Evolutionary conservation across 2,329 filamentous ascomycete species (phyloP).

Genomic region (Teratosphaeria destructans): DNA sequence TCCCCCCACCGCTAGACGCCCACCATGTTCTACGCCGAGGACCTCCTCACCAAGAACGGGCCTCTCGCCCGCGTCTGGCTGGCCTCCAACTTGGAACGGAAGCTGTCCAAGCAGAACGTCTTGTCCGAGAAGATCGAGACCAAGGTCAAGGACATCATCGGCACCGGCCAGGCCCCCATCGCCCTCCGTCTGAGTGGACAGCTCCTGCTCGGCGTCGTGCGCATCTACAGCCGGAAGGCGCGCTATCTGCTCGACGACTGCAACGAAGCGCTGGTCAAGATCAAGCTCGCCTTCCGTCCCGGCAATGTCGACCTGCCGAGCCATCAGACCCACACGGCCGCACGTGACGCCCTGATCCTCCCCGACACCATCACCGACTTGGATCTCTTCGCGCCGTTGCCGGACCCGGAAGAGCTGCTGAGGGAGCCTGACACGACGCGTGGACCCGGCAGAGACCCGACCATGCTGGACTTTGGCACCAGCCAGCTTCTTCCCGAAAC

Average conservation of each 20-base stretch:
- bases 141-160: slow-evolving; percentile 91
- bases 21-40: slow-evolving; percentile 94
- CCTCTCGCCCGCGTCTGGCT: slow-evolving; percentile 96
- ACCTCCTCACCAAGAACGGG: slow-evolving; percentile 90
- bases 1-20: neutral
- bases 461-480: slow-evolving; percentile 45
- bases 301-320: slow-evolving; percentile 93
- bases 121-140: slow-evolving; percentile 88
- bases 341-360: slow-evolving; percentile 76
- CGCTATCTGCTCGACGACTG: slow-evolving; percentile 94
- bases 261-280: slow-evolving; percentile 93
- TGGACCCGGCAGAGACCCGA: slow-evolving; percentile 30
- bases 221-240: slow-evolving; percentile 95
- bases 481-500: slow-evolving; percentile 65
- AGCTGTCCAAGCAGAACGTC: slow-evolving; percentile 93
- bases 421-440: slow-evolving; percentile 16
- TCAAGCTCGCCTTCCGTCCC: slow-evolving; percentile 96
- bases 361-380: slow-evolving; percentile 89
- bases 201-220: slow-evolving; percentile 84
- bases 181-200: slow-evolving; percentile 89
- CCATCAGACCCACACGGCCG: slow-evolving; percentile 63
- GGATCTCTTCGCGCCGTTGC: slow-evolving; percentile 67
- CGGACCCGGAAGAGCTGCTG: slow-evolving; percentile 76
- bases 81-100: slow-evolving; percentile 95
- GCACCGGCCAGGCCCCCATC: slow-evolving; percentile 85